Conservation (phyloP, 441 rosid species). For the Omphalea diandra region DNA sequence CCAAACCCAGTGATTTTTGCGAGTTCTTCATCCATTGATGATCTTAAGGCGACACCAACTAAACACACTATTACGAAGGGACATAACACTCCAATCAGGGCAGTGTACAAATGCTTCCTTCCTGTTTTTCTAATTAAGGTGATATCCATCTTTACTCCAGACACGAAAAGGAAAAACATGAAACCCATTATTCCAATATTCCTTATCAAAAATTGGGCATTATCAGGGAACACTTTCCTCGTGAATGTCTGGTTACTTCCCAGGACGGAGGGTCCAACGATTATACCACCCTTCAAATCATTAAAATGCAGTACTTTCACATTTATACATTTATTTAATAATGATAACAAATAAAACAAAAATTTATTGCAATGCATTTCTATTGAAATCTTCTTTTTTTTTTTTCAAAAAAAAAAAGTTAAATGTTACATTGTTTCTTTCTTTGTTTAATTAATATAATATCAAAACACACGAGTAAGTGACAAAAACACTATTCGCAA, state of each 20-base stretch:
- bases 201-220: constrained; percentile 34
- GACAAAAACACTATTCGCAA: too few species aligned
- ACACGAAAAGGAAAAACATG: constrained; percentile 51
- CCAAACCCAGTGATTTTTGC: constrained; percentile 36
- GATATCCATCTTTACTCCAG: constrained; percentile 59
- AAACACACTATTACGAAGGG: constrained; percentile 21
- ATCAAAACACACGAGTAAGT: too few species aligned
- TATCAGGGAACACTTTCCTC: constrained; percentile 33
- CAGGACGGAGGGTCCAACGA: constrained; percentile 69
- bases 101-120: constrained; percentile 44
- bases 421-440: too few species aligned
- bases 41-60: constrained; percentile 26
- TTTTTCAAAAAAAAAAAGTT: too few species aligned
- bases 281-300: constrained; percentile 56
- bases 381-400: too few species aligned
- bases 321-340: background rate
- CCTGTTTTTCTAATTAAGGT: constrained; percentile 37
- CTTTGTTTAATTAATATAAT: too few species aligned
- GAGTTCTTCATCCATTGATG: constrained; percentile 35
- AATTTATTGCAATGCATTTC: too few species aligned
- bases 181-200: constrained; percentile 58
- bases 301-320: background rate
- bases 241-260: constrained; percentile 40
- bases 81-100: constrained; percentile 31
- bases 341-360: background rate